These are phyloP conservation scores for Verticillium nubilum DNA, from an alignment of 2,329 filamentous ascomycete genomes.

Conservation along the genomic window DNA sequence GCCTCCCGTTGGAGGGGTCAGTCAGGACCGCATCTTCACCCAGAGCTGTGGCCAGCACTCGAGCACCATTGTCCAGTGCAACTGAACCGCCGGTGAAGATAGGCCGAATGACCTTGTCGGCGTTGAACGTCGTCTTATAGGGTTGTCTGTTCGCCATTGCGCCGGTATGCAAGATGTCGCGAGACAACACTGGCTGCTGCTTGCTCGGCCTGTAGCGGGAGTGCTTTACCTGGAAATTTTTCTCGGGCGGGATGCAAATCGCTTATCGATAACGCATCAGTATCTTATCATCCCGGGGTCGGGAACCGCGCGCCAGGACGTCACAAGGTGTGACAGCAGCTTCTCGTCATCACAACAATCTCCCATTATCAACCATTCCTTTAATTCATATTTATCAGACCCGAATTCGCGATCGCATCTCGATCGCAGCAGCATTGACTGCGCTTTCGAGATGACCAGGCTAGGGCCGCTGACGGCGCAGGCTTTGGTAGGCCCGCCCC, in stretches of 20 bases:
- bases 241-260: not conserved
- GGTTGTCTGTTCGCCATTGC: constrained; percentile 57
- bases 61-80: constrained; percentile 73
- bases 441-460: constrained; percentile 8
- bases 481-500: constrained; percentile 39
- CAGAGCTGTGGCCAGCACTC: constrained; percentile 80
- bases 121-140: constrained; percentile 85
- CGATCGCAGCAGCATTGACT: not conserved
- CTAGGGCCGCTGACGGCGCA: constrained; percentile 49
- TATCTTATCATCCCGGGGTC: not conserved
- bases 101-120: constrained; percentile 76
- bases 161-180: constrained; percentile 5
- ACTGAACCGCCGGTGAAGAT: constrained; percentile 92
- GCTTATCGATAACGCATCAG: not conserved
- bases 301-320: not conserved
- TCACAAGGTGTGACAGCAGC: not conserved
- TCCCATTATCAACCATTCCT: not conserved
- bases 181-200: constrained; percentile 2
- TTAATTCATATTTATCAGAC: no score
- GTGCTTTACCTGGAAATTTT: constrained; percentile 1
- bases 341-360: not conserved
- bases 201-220: not conserved
- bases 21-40: constrained; percentile 89
- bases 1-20: constrained; percentile 74
- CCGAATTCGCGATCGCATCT: constrained; percentile 4